Conservation (phyloP, 352 stramenopile species). For the Globisporangium parvum region DNA sequence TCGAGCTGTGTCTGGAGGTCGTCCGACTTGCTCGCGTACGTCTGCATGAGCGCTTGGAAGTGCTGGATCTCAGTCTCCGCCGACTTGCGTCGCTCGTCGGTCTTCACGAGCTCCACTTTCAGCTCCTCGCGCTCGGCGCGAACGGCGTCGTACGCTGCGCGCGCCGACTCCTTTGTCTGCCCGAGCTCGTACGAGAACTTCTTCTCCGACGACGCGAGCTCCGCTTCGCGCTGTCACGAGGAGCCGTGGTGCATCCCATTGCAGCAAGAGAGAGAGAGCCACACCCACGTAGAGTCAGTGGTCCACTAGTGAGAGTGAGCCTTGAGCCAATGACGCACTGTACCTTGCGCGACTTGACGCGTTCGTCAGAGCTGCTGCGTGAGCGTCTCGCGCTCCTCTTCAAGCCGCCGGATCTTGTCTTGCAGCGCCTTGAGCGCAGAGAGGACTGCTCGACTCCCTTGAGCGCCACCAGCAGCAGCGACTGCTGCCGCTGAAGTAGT, state of each 20-base stretch:
- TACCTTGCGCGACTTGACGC: conserved; percentile 48
- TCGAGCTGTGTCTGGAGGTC: conserved; percentile 46
- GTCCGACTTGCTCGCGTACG: conserved; percentile 46
- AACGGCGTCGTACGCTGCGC: conserved; percentile 57
- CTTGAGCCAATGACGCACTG: neutral
- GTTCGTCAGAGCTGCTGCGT: conserved; percentile 57
- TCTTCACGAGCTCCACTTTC: conserved; percentile 44
- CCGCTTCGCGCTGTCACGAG: conserved; percentile 29
- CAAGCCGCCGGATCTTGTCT: conserved; percentile 67
- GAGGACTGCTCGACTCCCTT: conserved; percentile 62
- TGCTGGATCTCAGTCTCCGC: conserved; percentile 44
- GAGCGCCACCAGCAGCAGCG: conserved; percentile 9
- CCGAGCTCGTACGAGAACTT: conserved; percentile 62
- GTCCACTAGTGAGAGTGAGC: neutral
- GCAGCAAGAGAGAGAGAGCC: conserved; percentile 2
- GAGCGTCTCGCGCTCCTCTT: conserved; percentile 55
- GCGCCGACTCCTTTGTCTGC: conserved; percentile 60
- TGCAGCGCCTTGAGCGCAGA: conserved; percentile 74
- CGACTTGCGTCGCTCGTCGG: conserved; percentile 36
- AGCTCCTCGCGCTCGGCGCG: conserved; percentile 55
- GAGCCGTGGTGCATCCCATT: neutral
- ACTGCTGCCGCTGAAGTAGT: neutral
- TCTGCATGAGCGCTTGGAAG: conserved; percentile 39
- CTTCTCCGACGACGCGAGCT: conserved; percentile 48
- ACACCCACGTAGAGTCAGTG: neutral